Percentiles rank a stretch among this genome's conserved stretches.
Conservation (phyloP, 192 early-diverging fungal genomes). For the Dissophora ornata region DNA sequence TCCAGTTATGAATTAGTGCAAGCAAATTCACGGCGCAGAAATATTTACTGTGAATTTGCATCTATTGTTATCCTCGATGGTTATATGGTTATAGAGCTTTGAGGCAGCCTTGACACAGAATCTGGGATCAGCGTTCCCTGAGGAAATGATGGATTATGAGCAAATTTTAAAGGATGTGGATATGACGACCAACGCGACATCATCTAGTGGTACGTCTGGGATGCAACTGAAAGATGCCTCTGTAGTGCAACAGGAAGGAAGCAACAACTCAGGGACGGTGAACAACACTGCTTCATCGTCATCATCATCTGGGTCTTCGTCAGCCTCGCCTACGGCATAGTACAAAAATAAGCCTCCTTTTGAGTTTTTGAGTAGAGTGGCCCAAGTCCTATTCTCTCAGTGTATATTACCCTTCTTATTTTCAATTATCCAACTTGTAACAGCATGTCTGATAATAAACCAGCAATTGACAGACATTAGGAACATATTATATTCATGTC, state of each 20-base stretch:
- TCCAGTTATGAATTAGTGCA: too few relatives aligned
- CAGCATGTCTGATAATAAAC: too few relatives aligned
- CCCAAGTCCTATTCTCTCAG: too few relatives aligned
- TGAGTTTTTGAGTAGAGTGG: too few relatives aligned
- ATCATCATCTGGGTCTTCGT: neutral
- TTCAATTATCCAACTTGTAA: too few relatives aligned
- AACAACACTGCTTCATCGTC: neutral
- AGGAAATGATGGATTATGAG: conserved; percentile 42
- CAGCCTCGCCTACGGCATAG: conserved; percentile 2
- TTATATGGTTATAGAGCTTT: conserved; percentile 39
- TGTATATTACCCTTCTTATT: too few relatives aligned
- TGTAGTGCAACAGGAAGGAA: neutral
- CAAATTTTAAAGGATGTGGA: conserved; percentile 2
- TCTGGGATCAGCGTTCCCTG: conserved; percentile 31
- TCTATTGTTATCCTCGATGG: neutral
- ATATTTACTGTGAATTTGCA: too few relatives aligned
- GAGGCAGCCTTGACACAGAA: conserved; percentile 39
- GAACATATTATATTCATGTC: too few relatives aligned
- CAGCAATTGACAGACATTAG: too few relatives aligned
- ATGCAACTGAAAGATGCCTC: neutral
- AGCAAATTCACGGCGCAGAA: too few relatives aligned
- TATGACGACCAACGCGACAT: neutral
- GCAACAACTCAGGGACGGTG: neutral
- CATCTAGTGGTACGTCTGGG: neutral
- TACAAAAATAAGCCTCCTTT: too few relatives aligned